These are phyloP conservation scores for Tricholoma flavovirens DNA, from an alignment of 768 basidiomycete species.

Conservation along the genomic window DNA sequence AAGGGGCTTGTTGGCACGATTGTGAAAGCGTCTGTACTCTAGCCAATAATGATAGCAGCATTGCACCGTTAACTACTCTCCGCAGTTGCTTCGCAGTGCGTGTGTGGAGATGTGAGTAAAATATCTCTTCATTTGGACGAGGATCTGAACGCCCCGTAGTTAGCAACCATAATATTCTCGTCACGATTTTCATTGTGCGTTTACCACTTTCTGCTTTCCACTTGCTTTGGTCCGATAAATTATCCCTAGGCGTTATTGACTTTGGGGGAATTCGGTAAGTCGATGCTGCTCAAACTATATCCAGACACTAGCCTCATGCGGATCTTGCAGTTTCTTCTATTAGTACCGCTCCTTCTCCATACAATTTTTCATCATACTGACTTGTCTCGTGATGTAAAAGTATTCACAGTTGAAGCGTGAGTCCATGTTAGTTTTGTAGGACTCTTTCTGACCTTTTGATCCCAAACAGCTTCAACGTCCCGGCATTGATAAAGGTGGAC, in stretches of 20 bases:
- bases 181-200: slow-evolving; percentile 43
- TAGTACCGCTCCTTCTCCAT: not conserved
- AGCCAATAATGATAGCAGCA: not conserved
- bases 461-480: slow-evolving; percentile 28
- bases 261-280: not conserved
- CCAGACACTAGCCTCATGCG: not conserved
- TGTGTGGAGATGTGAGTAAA: slow-evolving; percentile 52
- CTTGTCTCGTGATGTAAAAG: slow-evolving; percentile 18
- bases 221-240: not conserved
- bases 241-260: not conserved
- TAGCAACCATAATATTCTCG: slow-evolving; percentile 43
- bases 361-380: not conserved
- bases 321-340: not conserved
- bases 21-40: slow-evolving; percentile 40
- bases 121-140: not conserved
- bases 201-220: not conserved
- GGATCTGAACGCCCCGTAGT: slow-evolving; percentile 28
- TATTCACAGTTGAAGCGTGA: slow-evolving; percentile 41
- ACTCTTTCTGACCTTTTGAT: not conserved
- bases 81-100: slow-evolving; percentile 36
- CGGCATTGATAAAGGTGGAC: slow-evolving; percentile 25
- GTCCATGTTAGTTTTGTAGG: slow-evolving; percentile 2
- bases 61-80: not conserved
- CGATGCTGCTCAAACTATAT: not conserved
- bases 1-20: slow-evolving; percentile 42